Evolutionary conservation across 148 eudicot species (phyloP).

Genomic region (Selenicereus undatus): DNA sequence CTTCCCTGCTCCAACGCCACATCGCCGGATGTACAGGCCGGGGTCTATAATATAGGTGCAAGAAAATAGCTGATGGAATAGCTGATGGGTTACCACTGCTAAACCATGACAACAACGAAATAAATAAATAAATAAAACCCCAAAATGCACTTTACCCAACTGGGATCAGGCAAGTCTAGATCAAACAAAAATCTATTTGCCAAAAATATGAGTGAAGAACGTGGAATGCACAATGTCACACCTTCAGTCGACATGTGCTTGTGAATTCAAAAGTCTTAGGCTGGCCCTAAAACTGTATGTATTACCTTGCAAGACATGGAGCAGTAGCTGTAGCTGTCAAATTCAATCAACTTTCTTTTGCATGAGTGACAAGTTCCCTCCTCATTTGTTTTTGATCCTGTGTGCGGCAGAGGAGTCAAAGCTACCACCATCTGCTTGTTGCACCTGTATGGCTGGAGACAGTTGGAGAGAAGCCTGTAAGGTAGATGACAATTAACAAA

Average conservation of each 20-base stretch:
- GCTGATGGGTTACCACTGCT: background rate
- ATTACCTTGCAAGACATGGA: slow-evolving; percentile 57
- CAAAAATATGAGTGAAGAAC: background rate
- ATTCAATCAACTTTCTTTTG: slow-evolving; percentile 40
- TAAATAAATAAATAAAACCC: background rate
- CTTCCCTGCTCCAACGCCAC: too few species aligned
- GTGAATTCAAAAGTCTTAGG: background rate
- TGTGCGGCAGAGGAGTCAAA: slow-evolving; percentile 48
- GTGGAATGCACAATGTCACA: slow-evolving; percentile 2
- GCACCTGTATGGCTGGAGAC: slow-evolving; percentile 50
- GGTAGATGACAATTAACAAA: background rate
- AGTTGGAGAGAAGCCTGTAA: slow-evolving; percentile 3
- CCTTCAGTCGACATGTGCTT: background rate
- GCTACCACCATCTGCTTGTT: slow-evolving; percentile 47
- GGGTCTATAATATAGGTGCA: too few species aligned
- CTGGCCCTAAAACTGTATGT: background rate
- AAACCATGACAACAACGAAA: background rate
- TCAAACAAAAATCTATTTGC: background rate
- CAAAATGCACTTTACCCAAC: background rate
- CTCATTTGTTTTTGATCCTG: slow-evolving; percentile 29
- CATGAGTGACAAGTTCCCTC: slow-evolving; percentile 37
- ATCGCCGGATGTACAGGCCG: too few species aligned
- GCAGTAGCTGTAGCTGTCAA: slow-evolving; percentile 37
- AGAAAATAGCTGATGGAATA: too few species aligned
- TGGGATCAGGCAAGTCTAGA: background rate